Base-by-base conservation (phyloP, 1,284 basidiomycete genomes). In the Apiotrichum porosum region DNA sequence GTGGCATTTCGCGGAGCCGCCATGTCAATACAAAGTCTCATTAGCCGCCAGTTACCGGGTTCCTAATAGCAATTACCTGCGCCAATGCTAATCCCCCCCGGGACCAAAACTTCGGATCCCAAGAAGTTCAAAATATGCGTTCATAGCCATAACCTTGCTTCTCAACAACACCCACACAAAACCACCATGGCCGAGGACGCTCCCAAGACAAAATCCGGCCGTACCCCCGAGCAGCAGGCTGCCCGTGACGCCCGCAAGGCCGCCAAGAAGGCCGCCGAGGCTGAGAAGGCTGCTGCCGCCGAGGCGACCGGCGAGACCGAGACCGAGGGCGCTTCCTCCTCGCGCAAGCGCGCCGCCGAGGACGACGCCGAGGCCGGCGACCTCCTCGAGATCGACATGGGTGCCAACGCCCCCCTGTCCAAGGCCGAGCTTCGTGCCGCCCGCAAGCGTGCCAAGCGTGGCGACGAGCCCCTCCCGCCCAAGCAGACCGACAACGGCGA, bases 371-470 rank as follows among this genome's bases (percentile, higher is more conserved):
- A 63, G 42, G 47, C 43, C 5, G 52, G 41, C 26, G 49, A 61
- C 45, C 54, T 69, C 36, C 60, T 74, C 28, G 71, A 73, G 49
- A 71, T 75, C 49, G 69, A 75, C 44, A 53, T 71, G 6, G 55
- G 54, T 18, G 64, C 66, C 6, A 68, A 67, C 1, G 65, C 66
- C 8, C 73, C 73, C 4, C 47, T 74, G n/a, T 71, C 68, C 26
- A 73, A 73, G 54, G 70, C 69, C 17, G 71, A 73, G 47, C 47
- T 59, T n/a, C 59, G 73, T 44, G 68, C 68, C 13, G 65, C 67
- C 13, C 66, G 62, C 51, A 70, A 69, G 49, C 58, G 61, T 28
- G 62, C 55, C 14, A 74, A 73, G 54, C 52, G 46, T 13, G 55
- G 42, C 55, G 61, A 33, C 42, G 60, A 17, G 37, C 58, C 37